A percentile compares a stretch with the other conserved stretches of the same genome.
phyloP scores from a whole-genome alignment of 805 yeast species.

The Wickerhamomyces pijperi region DNA sequence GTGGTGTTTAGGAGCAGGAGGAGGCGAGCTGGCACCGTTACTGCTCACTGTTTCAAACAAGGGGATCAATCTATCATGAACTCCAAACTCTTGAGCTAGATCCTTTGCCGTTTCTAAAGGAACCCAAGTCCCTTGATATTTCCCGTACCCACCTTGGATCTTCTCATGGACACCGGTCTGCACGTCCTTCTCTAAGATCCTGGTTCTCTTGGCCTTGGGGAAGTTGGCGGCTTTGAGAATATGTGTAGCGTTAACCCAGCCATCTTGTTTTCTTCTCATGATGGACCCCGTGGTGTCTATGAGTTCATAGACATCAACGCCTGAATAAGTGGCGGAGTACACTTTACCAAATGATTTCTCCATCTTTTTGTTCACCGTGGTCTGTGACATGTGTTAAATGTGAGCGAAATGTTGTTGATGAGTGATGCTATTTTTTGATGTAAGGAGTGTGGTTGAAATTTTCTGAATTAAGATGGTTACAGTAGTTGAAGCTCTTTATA shows the following conservation, averaged over 20 bases:
- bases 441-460: no score
- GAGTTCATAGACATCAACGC: constrained; percentile 78
- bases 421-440: no score
- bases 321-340: constrained; percentile 69
- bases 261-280: constrained; percentile 67
- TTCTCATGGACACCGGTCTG: constrained; percentile 84
- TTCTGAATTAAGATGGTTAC: no score
- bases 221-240: constrained; percentile 86
- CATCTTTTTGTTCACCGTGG: not conserved
- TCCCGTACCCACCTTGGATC: constrained; percentile 95
- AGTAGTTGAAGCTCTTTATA: no score
- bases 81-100: constrained; percentile 57
- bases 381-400: not conserved
- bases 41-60: constrained; percentile 49
- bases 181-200: constrained; percentile 87
- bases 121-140: constrained; percentile 96
- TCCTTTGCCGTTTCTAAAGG: constrained; percentile 67
- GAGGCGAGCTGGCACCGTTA: constrained; percentile 41
- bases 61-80: constrained; percentile 48
- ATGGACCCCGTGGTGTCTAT: constrained; percentile 57
- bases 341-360: constrained; percentile 23
- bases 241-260: constrained; percentile 93
- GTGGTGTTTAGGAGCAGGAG: constrained; percentile 56
- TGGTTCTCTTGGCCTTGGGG: constrained; percentile 88
- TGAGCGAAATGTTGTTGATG: no score